Percentiles rank a stretch among this genome's conserved stretches.
phyloP scores from a whole-genome alignment of 2,329 filamentous ascomycete species.

The Blastomyces percursus region DNA sequence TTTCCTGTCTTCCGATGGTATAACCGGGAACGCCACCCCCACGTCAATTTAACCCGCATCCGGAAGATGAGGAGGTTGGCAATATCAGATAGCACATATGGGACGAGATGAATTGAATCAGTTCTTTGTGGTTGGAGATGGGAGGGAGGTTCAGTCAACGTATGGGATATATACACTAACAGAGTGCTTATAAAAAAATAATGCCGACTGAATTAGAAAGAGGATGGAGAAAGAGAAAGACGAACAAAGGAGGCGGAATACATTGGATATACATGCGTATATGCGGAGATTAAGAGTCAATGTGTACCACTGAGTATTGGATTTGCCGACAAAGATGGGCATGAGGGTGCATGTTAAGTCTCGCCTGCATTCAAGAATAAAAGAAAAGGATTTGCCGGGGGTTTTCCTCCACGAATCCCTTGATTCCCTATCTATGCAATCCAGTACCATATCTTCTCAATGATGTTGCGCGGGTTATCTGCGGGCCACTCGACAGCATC shows the following conservation, averaged over 20 bases:
- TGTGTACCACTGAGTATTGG: not conserved
- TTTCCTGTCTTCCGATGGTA: not conserved
- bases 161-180: not conserved
- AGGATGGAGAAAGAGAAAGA: not conserved
- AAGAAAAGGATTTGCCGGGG: not conserved
- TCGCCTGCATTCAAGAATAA: not conserved
- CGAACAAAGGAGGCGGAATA: not conserved
- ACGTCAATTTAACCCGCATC: not conserved
- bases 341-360: not conserved
- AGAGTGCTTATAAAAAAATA: not conserved
- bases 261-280: not conserved
- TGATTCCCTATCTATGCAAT: conserved; percentile 10
- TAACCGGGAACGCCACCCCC: not conserved
- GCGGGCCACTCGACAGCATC: conserved; percentile 18
- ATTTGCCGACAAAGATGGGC: not conserved
- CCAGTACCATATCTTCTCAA: conserved; percentile 18
- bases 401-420: not conserved
- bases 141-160: not conserved
- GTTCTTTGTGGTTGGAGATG: not conserved
- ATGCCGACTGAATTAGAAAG: not conserved
- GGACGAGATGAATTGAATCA: not conserved
- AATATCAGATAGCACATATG: not conserved
- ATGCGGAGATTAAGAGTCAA: not conserved
- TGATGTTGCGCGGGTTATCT: conserved; percentile 13
- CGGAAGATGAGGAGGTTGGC: not conserved